These are phyloP conservation scores for Cardamine occulta DNA, from an alignment of 345 rosid genomes.

Conservation along the genomic window DNA sequence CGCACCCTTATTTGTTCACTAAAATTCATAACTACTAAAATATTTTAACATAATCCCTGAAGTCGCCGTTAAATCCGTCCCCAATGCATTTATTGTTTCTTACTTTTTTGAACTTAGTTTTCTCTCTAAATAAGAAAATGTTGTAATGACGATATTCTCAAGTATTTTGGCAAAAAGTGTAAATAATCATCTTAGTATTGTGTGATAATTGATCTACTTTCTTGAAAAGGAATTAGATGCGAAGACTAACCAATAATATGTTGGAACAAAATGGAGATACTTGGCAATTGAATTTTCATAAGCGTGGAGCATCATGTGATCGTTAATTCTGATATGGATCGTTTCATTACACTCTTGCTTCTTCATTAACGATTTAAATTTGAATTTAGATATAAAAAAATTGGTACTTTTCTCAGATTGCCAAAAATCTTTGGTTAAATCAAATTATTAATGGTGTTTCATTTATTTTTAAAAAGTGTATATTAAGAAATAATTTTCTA, in stretches of 20 bases:
- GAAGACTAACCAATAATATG: slow-evolving; percentile 13
- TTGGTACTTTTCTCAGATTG: too few species aligned
- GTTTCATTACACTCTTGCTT: slow-evolving; percentile 8
- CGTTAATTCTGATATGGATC: slow-evolving; percentile 60
- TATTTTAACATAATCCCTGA: too few species aligned
- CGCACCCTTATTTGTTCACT: too few species aligned
- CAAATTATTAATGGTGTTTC: too few species aligned
- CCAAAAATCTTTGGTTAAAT: too few species aligned
- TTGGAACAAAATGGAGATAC: slow-evolving; percentile 48
- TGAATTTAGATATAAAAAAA: too few species aligned
- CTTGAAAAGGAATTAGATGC: slow-evolving; percentile 14
- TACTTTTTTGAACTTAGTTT: not conserved
- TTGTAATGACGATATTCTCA: not conserved
- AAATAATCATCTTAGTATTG: not conserved
- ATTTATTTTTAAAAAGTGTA: too few species aligned
- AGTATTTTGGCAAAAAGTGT: not conserved
- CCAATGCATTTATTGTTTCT: slow-evolving; percentile 53
- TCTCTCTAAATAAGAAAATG: not conserved
- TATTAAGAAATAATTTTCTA: too few species aligned
- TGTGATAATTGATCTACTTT: not conserved
- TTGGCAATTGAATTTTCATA: slow-evolving; percentile 74
- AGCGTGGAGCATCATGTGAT: slow-evolving; percentile 82
- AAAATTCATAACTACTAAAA: too few species aligned
- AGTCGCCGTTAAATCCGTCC: slow-evolving; percentile 62
- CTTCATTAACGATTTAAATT: too few species aligned